Evolutionary conservation across 176 grass and related monocot species (phyloP).

Genomic region (Cenchrus americanus): DNA sequence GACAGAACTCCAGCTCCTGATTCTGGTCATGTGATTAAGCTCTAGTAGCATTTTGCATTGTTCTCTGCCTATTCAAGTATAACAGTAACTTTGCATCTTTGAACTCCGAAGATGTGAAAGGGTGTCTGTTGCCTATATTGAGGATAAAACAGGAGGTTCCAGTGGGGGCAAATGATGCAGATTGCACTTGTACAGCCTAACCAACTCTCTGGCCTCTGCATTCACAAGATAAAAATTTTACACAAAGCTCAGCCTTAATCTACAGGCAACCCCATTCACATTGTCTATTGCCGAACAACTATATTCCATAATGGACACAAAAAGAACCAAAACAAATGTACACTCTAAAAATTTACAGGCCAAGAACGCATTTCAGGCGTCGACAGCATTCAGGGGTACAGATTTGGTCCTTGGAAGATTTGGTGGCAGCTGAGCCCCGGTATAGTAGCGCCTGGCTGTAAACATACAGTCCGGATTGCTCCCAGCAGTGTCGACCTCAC

Average conservation of each 20-base stretch:
- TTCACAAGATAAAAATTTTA: constrained; percentile 37
- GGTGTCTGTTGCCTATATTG: not conserved
- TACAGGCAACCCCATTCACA: constrained; percentile 22
- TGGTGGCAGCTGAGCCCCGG: constrained; percentile 41
- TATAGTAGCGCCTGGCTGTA: constrained; percentile 53
- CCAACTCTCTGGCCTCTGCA: constrained; percentile 4
- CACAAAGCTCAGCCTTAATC: constrained; percentile 46
- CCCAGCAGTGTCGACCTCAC: constrained; percentile 26
- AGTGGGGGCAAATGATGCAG: constrained; percentile 16
- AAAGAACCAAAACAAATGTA: constrained; percentile 58
- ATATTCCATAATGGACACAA: constrained; percentile 40
- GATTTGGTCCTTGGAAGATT: constrained; percentile 59
- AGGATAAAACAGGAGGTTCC: not conserved
- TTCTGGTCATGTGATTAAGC: constrained; percentile 43
- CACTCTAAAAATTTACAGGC: constrained; percentile 48
- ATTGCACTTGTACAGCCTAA: constrained; percentile 26
- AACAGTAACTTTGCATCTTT: constrained; percentile 2
- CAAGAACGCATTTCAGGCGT: constrained; percentile 44
- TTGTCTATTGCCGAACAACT: constrained; percentile 36
- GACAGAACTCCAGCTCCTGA: constrained; percentile 27
- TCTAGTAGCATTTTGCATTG: constrained; percentile 21
- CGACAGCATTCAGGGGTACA: constrained; percentile 42
- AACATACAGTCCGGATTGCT: constrained; percentile 42
- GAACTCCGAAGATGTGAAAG: constrained; percentile 5
- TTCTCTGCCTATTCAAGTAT: constrained; percentile 31